Evolutionary conservation across 2,329 filamentous ascomycete species (phyloP), one percentile per base, ranked within the genome.

Genomic region (Colletotrichum kahawae): DNA sequence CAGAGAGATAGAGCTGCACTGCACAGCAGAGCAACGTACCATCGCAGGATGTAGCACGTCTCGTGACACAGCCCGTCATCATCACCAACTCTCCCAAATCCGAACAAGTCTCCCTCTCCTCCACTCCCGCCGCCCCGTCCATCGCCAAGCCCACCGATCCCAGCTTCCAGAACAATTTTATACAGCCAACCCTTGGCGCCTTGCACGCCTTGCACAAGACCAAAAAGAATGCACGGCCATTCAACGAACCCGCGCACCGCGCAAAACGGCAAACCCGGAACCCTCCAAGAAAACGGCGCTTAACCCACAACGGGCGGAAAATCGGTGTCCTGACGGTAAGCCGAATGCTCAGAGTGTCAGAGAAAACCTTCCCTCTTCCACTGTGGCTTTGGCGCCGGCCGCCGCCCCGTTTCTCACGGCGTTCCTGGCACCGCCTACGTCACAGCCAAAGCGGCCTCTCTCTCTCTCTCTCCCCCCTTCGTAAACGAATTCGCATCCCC

Each of bases 381-480:
- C 2, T 38, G 36, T 31, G 36, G 38, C 57, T 62, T 34, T 34
- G 13, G 0, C 62, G 36, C 21, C 62, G 12, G 36, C 51, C 64
- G 12, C 69, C 69, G 63, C 62, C 69, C 72, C 72, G 63, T 67
- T 51, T 51, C 43, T n/a, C 43, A 13, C n/a, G 38, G 38, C 38
- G 38, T 48, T 2, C 34, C 3, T 36, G 13, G 13, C 3, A 36
- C 34, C 34, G 6, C 36, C 38, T 48, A 70, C 70, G 70, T 70
- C 56, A 70, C 66, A 12, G 69, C 48, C 63, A 7, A n/a, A 59
- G 62, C 67, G 60, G 62, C 48, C 62, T 70, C 71, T 70, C n/a
- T 18, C 10, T 27, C 14, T 29, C 43, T 31, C 36, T 9, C 36
- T 24, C 24, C 4, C 16, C 18, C 2, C 2, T 6, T 33, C 10